Conservation (phyloP, 257 asterid species). For the Eustoma russellianum region DNA sequence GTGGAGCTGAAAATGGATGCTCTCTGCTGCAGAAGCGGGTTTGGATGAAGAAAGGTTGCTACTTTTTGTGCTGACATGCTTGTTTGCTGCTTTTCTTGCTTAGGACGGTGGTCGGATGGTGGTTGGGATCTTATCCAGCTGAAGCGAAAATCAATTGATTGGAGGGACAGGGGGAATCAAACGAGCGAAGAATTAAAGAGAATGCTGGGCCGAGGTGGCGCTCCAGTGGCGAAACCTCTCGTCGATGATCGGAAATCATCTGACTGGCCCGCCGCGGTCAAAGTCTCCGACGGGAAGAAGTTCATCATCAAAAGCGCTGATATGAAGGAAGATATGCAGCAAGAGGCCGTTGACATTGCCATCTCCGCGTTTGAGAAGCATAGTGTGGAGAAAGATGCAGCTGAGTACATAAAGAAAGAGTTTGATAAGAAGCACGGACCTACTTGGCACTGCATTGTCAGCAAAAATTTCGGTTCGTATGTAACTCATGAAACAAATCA, state of each 20-base stretch:
- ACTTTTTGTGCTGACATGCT: not conserved
- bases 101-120: conserved; percentile 38
- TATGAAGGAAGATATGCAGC: too few species aligned
- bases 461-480: conserved; percentile 59
- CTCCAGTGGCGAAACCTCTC: conserved; percentile 26
- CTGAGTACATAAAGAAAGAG: too few species aligned
- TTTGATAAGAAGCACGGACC: too few species aligned
- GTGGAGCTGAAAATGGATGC: conserved; percentile 19
- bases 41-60: conserved; percentile 37
- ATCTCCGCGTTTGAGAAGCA: too few species aligned
- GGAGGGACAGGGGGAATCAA: conserved; percentile 4
- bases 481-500: conserved; percentile 99
- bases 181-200: conserved; percentile 69
- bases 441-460: too few species aligned
- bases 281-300: too few species aligned
- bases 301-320: too few species aligned
- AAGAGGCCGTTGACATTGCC: too few species aligned
- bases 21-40: conserved; percentile 30
- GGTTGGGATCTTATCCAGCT: conserved; percentile 6
- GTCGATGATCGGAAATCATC: too few species aligned
- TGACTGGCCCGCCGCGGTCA: too few species aligned
- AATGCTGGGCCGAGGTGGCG: conserved; percentile 50
- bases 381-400: too few species aligned
- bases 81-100: conserved; percentile 20
- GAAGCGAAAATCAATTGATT: conserved; percentile 2